These are phyloP conservation scores for Casaregolazyma lundiana DNA, from an alignment of 1,139 yeast genomes.

Conservation along the genomic window DNA sequence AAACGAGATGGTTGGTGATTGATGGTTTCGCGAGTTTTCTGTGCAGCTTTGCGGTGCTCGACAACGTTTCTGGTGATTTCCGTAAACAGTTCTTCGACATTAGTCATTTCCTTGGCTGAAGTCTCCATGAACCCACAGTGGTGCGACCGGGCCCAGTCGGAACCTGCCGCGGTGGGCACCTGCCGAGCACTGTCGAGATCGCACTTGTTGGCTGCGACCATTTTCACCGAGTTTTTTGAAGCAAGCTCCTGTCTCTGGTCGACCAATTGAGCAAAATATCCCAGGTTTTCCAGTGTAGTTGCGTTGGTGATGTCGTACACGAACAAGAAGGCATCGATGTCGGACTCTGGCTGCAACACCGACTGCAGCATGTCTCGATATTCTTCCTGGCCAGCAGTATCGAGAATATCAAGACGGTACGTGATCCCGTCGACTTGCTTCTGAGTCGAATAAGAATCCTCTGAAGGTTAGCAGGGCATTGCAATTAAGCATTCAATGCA, in stretches of 20 bases:
- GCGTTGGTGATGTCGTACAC: slow-evolving; percentile 84
- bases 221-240: slow-evolving; percentile 25
- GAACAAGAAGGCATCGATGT: slow-evolving; percentile 84
- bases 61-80: slow-evolving; percentile 58
- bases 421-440: slow-evolving; percentile 30
- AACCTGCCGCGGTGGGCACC: slow-evolving; percentile 78
- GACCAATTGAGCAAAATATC: slow-evolving; percentile 79
- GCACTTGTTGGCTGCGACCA: slow-evolving; percentile 38
- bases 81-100: slow-evolving; percentile 82
- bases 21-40: background rate
- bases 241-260: slow-evolving; percentile 62
- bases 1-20: slow-evolving; percentile 7
- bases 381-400: slow-evolving; percentile 39
- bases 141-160: slow-evolving; percentile 65
- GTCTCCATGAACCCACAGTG: slow-evolving; percentile 84
- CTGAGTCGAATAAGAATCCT: slow-evolving; percentile 35
- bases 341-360: slow-evolving; percentile 57
- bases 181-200: slow-evolving; percentile 74
- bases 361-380: slow-evolving; percentile 50
- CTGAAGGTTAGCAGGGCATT: slow-evolving; percentile 19
- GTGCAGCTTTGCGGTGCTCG: slow-evolving; percentile 15
- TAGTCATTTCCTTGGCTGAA: slow-evolving; percentile 81
- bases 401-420: slow-evolving; percentile 33
- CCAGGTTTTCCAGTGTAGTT: slow-evolving; percentile 74
- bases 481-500: no score